Evolutionary conservation across 495 filamentous ascomycete species (phyloP), one percentile per base, ranked within the genome.

Genomic region (Lepidopterella palustris): DNA sequence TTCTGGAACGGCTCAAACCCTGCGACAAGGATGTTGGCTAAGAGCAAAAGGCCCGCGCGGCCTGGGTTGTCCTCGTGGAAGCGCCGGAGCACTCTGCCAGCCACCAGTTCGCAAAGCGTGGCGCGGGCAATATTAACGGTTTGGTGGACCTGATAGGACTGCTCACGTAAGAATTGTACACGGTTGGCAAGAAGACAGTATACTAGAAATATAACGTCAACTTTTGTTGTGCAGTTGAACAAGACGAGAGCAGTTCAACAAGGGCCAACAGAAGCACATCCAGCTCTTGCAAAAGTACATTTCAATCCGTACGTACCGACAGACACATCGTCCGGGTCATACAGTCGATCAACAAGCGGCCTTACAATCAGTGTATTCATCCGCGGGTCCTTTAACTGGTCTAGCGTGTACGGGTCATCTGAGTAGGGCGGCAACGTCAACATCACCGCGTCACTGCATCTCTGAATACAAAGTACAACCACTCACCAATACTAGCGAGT

Each of bases 161-260:
- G 86, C 64, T 88, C 84, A 32, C 79, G 74, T 15, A 87, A 73
- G 68, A 89, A 89, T 58, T 87, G 82, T 3, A 80, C 77, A 26
- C 84, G 76, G 66, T 89, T 89, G 57, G 88, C 86, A 10, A 89
- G 78, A 42, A 89, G 76, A 65, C 84, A 88, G 69, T 88, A 89
- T 8, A 85, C 81, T 74, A 62, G 13, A 28, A 2, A n/a, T n/a
- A n/a, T n/a, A 10, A 18, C 11, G 32, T 60, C 18, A n/a, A n/a
- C n/a, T n/a, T n/a, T n/a, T n/a, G n/a, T n/a, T n/a, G n/a, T n/a
- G n/a, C n/a, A n/a, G n/a, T n/a, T n/a, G n/a, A n/a, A n/a, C n/a
- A n/a, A n/a, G n/a, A n/a, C n/a, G n/a, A n/a, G n/a, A n/a, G n/a
- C n/a, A n/a, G n/a, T n/a, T n/a, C n/a, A n/a, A n/a, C n/a, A n/a